phyloP scores from a whole-genome alignment of 2,329 filamentous ascomycete species.

The Cladosporium sp. region DNA sequence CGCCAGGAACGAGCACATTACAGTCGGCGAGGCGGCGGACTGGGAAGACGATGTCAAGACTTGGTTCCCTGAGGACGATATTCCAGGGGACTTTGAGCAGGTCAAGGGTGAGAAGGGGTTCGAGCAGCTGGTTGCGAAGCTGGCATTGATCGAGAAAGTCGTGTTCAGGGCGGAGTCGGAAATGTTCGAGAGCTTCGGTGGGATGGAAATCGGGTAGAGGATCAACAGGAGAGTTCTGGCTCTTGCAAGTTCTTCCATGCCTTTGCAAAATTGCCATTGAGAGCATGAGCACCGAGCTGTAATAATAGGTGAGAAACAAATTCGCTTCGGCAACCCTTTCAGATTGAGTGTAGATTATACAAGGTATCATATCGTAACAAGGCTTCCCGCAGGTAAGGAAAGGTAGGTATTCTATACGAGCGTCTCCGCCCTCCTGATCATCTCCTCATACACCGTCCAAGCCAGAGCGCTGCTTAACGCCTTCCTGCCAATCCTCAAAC shows the following conservation, averaged over 20 bases:
- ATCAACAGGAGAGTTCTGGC: neutral
- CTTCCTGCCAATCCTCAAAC: slow-evolving; percentile 83
- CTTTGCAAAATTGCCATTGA: no score
- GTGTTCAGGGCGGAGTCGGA: slow-evolving; percentile 4
- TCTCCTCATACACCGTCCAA: slow-evolving; percentile 95
- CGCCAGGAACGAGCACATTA: slow-evolving; percentile 25
- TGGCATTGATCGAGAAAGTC: slow-evolving; percentile 21
- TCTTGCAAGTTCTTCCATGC: no score
- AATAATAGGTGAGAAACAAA: no score
- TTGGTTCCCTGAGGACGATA: slow-evolving; percentile 29
- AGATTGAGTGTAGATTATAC: slow-evolving; percentile 10
- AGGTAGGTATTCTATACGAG: slow-evolving; percentile 10
- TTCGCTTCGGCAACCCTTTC: neutral
- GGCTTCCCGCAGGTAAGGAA: no score
- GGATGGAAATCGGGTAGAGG: slow-evolving; percentile 8
- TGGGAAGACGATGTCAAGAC: slow-evolving; percentile 26
- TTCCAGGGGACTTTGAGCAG: slow-evolving; percentile 4
- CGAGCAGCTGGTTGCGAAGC: slow-evolving; percentile 25
- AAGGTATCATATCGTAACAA: neutral
- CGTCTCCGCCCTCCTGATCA: slow-evolving; percentile 68
- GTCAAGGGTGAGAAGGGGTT: slow-evolving; percentile 22
- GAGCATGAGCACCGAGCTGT: no score
- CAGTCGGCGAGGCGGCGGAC: slow-evolving; percentile 22
- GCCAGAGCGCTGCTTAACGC: slow-evolving; percentile 87
- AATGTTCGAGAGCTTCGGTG: slow-evolving; percentile 8